Evolutionary conservation across 495 filamentous ascomycete species (phyloP), one percentile per base, ranked within the genome.

Genomic region (Letharia lupina): DNA sequence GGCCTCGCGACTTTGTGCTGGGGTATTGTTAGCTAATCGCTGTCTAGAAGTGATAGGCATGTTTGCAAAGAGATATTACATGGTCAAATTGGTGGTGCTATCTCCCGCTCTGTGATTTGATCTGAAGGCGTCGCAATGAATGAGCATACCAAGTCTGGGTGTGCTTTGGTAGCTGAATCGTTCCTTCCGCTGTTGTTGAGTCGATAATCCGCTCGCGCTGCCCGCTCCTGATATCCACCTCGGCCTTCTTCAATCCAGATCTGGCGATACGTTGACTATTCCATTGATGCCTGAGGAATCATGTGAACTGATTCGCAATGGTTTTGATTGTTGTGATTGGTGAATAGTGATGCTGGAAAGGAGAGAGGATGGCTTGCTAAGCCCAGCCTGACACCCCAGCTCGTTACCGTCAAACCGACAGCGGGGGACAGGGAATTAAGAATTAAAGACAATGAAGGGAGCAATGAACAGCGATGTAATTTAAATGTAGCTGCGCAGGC

Each of bases 41-140:
- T 59, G 63, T 15, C 11, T 16, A 45, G 28, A 18, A 60, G 28
- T 31, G n/a, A 60, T 59, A 31, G 28, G 47, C 54, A 65, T 65
- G 20, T 65, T 50, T 60, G 63, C n/a, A 28, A 60, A 18, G 15
- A 33, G 1, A 63, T 31, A 39, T 42, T 37, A 65, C 45, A 44
- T 35, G 12, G 20, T 45, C 11, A 18, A 1, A 41, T 31, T n/a
- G 44, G 8, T 45, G 42, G 54, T 45, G 16, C 2, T 44, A 45
- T 58, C 18, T 45, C 41, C 54, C 47, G 54, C 58, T 33, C 15
- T 35, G 47, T 28, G 23, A 7, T 48, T 2, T 65, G 37, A 37
- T 54, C 8, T 37, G 42, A 33, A 62, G 35, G 18, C 15, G 20
- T 23, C 9, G 23, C 28, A 42, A 3, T 5, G 31, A 47, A 37